A percentile compares a stretch with the other conserved stretches of the same genome.
Conservation (phyloP, 305 asterid genomes). For the Andrographis paniculata region DNA sequence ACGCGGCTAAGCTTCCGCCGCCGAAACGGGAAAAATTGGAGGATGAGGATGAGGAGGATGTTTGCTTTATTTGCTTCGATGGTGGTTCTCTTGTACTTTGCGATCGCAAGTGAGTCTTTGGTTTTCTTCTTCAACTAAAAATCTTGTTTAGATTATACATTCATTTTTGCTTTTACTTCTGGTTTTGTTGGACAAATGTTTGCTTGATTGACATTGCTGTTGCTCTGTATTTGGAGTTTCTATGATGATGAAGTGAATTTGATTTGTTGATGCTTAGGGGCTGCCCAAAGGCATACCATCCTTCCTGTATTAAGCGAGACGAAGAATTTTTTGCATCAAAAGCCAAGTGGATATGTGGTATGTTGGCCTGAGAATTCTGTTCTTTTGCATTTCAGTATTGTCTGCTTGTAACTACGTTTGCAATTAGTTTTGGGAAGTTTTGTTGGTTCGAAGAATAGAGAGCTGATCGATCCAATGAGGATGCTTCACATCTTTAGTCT, state of each 20-base stretch:
- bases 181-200: conserved; percentile 1
- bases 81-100: conserved; percentile 77
- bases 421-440: too few species aligned
- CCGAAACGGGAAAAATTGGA: conserved; percentile 32
- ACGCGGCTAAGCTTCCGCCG: conserved; percentile 34
- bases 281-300: conserved; percentile 85
- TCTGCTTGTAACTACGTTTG: too few species aligned
- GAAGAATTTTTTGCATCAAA: conserved; percentile 55
- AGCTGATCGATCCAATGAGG: too few species aligned
- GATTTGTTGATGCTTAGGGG: conserved; percentile 41
- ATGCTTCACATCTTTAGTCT: too few species aligned
- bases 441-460: too few species aligned
- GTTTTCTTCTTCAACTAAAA: conserved; percentile 6
- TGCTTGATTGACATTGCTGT: conserved; percentile 2
- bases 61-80: conserved; percentile 80
- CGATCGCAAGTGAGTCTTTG: conserved; percentile 64
- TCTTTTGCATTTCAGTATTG: conserved; percentile 10
- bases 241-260: conserved; percentile 14
- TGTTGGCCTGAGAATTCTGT: conserved; percentile 17
- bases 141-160: background rate
- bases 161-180: conserved; percentile 7
- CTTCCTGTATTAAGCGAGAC: conserved; percentile 69
- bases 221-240: background rate
- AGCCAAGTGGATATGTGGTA: conserved; percentile 83
- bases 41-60: conserved; percentile 65